Evolutionary conservation across 805 yeast species (phyloP).

Genomic region (Kodamaea restingae): DNA sequence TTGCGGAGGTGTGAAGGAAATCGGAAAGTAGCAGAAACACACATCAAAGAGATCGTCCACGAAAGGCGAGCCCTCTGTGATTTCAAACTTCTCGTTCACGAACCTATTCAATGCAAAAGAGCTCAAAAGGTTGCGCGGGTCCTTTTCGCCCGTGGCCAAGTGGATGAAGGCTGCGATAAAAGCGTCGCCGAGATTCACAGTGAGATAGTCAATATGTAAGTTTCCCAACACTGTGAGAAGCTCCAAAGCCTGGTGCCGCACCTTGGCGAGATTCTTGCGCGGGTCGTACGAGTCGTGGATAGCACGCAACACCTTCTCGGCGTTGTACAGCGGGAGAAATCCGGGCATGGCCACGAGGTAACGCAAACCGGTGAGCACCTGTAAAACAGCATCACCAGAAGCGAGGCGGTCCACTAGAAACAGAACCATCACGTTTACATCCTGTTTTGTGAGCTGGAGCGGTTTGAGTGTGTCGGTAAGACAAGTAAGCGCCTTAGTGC

Average conservation of each 20-base stretch:
- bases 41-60: slow-evolving; percentile 76
- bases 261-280: slow-evolving; percentile 54
- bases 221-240: slow-evolving; percentile 39
- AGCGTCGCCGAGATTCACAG: slow-evolving; percentile 26
- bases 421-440: slow-evolving; percentile 45
- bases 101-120: slow-evolving; percentile 56
- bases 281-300: slow-evolving; percentile 43
- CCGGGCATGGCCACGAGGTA: slow-evolving; percentile 51
- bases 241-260: slow-evolving; percentile 56
- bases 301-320: slow-evolving; percentile 8
- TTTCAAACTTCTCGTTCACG: slow-evolving; percentile 36
- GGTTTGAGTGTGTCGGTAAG: slow-evolving; percentile 34
- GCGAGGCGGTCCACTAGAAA: slow-evolving; percentile 60
- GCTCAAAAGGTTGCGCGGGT: slow-evolving; percentile 77
- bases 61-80: slow-evolving; percentile 16
- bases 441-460: slow-evolving; percentile 34
- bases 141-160: slow-evolving; percentile 85
- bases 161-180: slow-evolving; percentile 59
- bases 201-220: slow-evolving; percentile 20
- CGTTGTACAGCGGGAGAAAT: slow-evolving; percentile 29
- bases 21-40: slow-evolving; percentile 93
- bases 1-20: slow-evolving; percentile 87
- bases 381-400: slow-evolving; percentile 49
- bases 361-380: slow-evolving; percentile 51
- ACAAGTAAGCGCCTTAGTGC: slow-evolving; percentile 46